These are phyloP conservation scores for Claviceps arundinis DNA, from an alignment of 2,329 filamentous ascomycete species.

Conservation along the genomic window DNA sequence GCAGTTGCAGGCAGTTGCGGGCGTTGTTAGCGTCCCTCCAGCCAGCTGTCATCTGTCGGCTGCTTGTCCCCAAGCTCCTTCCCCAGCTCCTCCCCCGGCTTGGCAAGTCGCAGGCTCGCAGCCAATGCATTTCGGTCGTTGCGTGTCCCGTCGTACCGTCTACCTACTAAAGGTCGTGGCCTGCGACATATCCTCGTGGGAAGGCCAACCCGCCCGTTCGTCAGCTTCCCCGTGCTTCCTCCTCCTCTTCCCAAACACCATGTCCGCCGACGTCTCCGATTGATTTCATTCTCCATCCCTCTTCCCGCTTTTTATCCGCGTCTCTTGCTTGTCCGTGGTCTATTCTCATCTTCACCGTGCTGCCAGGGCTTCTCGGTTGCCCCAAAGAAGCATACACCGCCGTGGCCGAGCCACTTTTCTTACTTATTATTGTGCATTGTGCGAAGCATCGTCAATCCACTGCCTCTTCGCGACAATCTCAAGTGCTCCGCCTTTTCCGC, in stretches of 20 bases:
- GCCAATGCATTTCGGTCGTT: neutral
- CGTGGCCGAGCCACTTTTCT: neutral
- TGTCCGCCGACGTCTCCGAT: slow-evolving; percentile 6
- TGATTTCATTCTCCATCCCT: neutral
- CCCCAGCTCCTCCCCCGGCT: neutral
- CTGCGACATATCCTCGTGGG: neutral
- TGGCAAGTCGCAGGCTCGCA: neutral
- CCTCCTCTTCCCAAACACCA: slow-evolving; percentile 1
- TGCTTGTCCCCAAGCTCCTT: neutral
- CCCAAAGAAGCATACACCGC: neutral
- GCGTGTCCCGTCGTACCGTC: neutral
- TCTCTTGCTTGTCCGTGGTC: neutral
- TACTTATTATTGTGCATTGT: neutral
- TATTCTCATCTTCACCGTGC: neutral
- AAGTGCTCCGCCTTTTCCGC: neutral
- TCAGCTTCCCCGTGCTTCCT: neutral
- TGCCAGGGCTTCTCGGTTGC: neutral
- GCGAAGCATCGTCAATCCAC: slow-evolving; percentile 1
- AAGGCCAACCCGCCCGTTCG: neutral
- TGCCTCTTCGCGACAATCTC: neutral
- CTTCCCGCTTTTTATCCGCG: neutral
- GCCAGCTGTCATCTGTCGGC: neutral
- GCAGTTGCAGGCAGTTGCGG: neutral
- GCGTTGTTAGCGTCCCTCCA: neutral
- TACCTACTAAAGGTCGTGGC: neutral